A percentile compares a stretch with the other conserved stretches of the same genome.
Conservation (phyloP, 306 rosid genomes). For the Alnus rubra region DNA sequence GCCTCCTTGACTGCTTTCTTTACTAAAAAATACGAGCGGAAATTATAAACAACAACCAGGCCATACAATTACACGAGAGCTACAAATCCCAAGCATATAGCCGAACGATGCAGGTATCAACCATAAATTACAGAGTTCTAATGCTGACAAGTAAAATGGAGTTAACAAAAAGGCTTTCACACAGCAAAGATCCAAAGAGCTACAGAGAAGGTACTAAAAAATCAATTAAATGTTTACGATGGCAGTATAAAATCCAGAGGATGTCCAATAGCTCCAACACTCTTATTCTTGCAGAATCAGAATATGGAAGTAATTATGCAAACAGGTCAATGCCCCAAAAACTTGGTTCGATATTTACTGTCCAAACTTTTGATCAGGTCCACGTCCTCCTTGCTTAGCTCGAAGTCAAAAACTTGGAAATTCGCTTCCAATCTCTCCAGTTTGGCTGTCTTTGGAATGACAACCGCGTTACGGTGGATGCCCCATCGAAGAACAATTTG, state of each 20-base stretch:
- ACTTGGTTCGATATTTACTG: slow-evolving; percentile 59
- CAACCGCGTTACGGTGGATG: slow-evolving; percentile 63
- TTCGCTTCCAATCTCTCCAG: slow-evolving; percentile 78
- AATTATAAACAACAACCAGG: too few relatives aligned
- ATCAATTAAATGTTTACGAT: neutral
- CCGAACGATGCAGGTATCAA: too few relatives aligned
- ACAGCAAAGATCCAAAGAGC: neutral
- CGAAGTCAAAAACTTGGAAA: slow-evolving; percentile 64
- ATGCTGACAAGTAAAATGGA: neutral
- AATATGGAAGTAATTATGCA: slow-evolving; percentile 44
- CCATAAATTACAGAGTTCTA: neutral
- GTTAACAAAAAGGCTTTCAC: neutral
- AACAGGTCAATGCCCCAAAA: slow-evolving; percentile 82
- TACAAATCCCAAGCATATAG: too few relatives aligned
- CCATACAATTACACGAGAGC: too few relatives aligned
- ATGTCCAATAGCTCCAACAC: neutral
- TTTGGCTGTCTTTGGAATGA: slow-evolving; percentile 86
- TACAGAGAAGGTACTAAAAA: neutral
- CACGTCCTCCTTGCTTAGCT: slow-evolving; percentile 66
- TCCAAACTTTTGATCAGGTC: slow-evolving; percentile 58
- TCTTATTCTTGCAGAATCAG: neutral
- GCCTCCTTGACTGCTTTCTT: too few relatives aligned
- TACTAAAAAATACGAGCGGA: too few relatives aligned
- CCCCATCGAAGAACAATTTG: slow-evolving; percentile 87
- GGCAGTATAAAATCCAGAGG: neutral